These are phyloP conservation scores for Spatholobus suberectus DNA, from an alignment of 306 rosid species.

Conservation along the genomic window DNA sequence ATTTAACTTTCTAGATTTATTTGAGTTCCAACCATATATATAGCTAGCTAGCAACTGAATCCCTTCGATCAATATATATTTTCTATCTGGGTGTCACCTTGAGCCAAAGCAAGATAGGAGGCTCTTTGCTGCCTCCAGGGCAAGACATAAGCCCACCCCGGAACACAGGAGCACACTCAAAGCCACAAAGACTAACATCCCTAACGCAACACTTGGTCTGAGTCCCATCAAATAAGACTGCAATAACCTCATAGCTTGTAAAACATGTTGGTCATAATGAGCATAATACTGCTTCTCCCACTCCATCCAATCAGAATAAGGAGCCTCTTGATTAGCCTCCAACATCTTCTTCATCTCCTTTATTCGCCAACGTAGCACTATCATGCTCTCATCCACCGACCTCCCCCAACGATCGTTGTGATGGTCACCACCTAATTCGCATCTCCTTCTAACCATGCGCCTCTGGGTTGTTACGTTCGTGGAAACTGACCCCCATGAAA, in stretches of 20 bases:
- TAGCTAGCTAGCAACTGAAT: not conserved
- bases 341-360: slow-evolving; percentile 48
- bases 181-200: slow-evolving; percentile 15
- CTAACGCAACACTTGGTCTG: slow-evolving; percentile 41
- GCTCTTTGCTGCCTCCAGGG: too few relatives aligned
- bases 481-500: slow-evolving; percentile 3
- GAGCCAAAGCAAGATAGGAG: slow-evolving; percentile 9
- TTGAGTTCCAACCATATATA: not conserved
- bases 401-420: slow-evolving; percentile 4
- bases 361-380: slow-evolving; percentile 40
- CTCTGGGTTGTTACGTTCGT: not conserved
- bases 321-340: not conserved
- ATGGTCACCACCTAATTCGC: not conserved
- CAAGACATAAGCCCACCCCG: slow-evolving; percentile 31
- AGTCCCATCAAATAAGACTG: slow-evolving; percentile 33
- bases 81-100: not conserved
- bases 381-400: slow-evolving; percentile 48
- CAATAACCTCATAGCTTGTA: slow-evolving; percentile 39
- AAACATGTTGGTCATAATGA: slow-evolving; percentile 33
- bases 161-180: slow-evolving; percentile 21
- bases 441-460: not conserved
- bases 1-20: not conserved
- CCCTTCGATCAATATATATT: not conserved
- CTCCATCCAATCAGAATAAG: slow-evolving; percentile 38
- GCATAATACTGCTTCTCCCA: slow-evolving; percentile 40